Evolutionary conservation across 306 rosid species (phyloP), one percentile per base, ranked within the genome.

Genomic region (Luffa acutangula): DNA sequence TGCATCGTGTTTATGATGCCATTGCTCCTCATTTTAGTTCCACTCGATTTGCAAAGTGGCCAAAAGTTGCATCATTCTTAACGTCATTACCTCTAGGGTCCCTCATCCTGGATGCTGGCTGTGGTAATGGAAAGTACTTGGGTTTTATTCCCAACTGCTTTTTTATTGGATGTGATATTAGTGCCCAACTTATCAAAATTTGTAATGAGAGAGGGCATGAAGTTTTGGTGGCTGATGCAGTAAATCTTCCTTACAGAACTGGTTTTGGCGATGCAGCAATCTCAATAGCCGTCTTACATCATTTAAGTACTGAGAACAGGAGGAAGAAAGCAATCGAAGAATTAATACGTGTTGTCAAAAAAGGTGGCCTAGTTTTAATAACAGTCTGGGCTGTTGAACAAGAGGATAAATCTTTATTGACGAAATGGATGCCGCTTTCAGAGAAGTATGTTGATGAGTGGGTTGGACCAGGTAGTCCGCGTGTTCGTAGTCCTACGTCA

Each of bases 351-450:
- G 89, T 86, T 84, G 99, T 93, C 82, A 93, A 84, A 79, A 95
- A 87, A 89, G 99, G 97, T 84, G 97, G 97, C 45, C 85, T 88
- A 71, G 93, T 93, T 83, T 82, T 95, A 79, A 91, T 95, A 51
- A 95, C 99, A 39, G 97, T 95, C 81, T 95, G 97, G 97, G 99
- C 99, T 75, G 97, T 83, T 33, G 99, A 95, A 51, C 99, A 95
- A 81, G 97, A 95, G 88, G 97, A 95, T 85, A 82, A 78, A 62
- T 85, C 88, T 18, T 81, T 91, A 87, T 14, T 90, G 79, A 80
- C 86, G 49, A 95, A 90, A 83, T 95, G 97, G 99, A 93, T 95
- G 78, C 97, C 99, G 37, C 93, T 93, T 73, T 18, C 85, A 11
- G 83, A 88, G 59, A 92, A 90, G 67, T 90, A 90, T 81, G 93